These are phyloP conservation scores for Taphrina flavorubra DNA, from an alignment of 1,139 yeast species.

Conservation along the genomic window DNA sequence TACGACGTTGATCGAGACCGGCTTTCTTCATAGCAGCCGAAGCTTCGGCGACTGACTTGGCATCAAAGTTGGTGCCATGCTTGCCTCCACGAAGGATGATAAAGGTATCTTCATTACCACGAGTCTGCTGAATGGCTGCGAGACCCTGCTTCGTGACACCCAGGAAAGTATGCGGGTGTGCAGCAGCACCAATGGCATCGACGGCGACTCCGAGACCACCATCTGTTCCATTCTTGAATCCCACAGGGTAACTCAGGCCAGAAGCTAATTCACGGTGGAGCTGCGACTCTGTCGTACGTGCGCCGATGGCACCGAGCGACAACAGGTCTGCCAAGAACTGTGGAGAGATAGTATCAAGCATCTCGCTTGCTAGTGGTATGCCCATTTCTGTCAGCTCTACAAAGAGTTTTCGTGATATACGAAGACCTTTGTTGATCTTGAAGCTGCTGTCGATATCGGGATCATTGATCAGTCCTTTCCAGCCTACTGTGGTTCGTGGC, in stretches of 20 bases:
- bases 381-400: constrained; percentile 72
- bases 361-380: constrained; percentile 93
- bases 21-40: constrained; percentile 70
- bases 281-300: constrained; percentile 96
- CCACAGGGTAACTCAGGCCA: constrained; percentile 94
- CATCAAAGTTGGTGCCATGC: constrained; percentile 86
- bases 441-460: constrained; percentile 95
- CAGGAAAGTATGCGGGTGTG: constrained; percentile 91
- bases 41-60: constrained; percentile 60
- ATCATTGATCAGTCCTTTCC: constrained; percentile 97
- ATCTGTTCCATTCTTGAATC: constrained; percentile 96
- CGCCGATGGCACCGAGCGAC: constrained; percentile 96
- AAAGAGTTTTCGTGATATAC: constrained; percentile 85
- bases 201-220: constrained; percentile 90
- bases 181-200: constrained; percentile 91
- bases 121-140: constrained; percentile 93
- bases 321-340: constrained; percentile 89
- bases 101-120: constrained; percentile 89
- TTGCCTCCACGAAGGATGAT: constrained; percentile 95
- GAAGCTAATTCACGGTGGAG: constrained; percentile 95
- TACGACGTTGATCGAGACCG: constrained; percentile 60
- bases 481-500: constrained; percentile 98
- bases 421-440: constrained; percentile 91
- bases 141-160: constrained; percentile 94
- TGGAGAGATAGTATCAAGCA: constrained; percentile 96